A percentile compares a stretch with the other conserved stretches of the same genome.
These are phyloP conservation scores for Canna indica DNA, from an alignment of 176 grass and related monocot genomes.

Conservation along the genomic window DNA sequence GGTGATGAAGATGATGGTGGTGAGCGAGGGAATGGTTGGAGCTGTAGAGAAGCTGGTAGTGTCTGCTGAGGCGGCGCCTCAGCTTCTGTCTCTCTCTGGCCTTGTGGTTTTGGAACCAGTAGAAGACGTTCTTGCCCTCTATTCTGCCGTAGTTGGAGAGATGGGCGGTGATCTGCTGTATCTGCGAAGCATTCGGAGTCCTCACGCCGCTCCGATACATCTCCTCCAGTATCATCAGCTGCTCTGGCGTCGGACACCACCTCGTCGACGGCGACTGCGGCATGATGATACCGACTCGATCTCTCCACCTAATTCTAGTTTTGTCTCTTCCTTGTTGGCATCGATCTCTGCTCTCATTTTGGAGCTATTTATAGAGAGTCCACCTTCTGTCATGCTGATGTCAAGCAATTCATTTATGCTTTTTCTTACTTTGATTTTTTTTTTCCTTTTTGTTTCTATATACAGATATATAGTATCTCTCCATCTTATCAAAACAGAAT, in stretches of 20 bases:
- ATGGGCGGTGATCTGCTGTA: background rate
- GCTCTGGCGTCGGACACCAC: background rate
- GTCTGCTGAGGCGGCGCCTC: background rate
- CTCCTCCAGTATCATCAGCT: background rate
- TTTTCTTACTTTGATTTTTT: too few relatives aligned
- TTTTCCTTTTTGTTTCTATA: too few relatives aligned
- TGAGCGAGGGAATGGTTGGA: background rate
- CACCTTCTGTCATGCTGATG: too few relatives aligned
- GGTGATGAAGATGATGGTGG: background rate
- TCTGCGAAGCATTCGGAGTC: background rate
- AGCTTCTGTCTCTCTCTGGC: background rate
- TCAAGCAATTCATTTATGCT: too few relatives aligned
- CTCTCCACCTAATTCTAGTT: background rate
- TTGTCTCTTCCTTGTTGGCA: background rate
- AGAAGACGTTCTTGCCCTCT: slow-evolving; percentile 9
- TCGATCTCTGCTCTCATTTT: too few relatives aligned
- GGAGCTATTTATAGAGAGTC: too few relatives aligned
- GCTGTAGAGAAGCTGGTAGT: slow-evolving; percentile 7
- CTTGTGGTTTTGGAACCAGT: slow-evolving; percentile 14
- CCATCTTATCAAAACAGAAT: too few relatives aligned
- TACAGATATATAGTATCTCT: too few relatives aligned
- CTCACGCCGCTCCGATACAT: background rate
- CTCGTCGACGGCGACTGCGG: background rate
- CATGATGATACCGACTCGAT: background rate
- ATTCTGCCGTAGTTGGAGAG: slow-evolving; percentile 3